Evolutionary conservation across 2,329 filamentous ascomycete genomes (phyloP).

Genomic region (Fonsecaea multimorphosa): DNA sequence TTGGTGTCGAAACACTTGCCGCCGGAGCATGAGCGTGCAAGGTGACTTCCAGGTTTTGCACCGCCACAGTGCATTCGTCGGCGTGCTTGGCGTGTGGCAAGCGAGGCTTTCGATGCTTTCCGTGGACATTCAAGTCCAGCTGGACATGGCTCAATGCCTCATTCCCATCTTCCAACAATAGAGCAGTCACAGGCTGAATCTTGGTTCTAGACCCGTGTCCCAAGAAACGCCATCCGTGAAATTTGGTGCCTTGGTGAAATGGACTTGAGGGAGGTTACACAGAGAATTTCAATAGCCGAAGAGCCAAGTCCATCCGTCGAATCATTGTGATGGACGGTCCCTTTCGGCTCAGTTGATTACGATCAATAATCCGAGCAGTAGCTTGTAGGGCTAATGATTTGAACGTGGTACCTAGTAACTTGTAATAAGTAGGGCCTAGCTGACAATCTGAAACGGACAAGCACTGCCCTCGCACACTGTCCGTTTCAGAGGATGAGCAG

Average conservation of each 20-base stretch:
- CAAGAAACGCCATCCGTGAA: background rate
- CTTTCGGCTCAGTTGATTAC: background rate
- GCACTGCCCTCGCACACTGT: too few relatives aligned
- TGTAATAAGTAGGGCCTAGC: background rate
- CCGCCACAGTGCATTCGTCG: slow-evolving; percentile 7
- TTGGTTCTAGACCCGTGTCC: background rate
- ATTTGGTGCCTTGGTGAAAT: background rate
- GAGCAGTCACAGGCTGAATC: background rate
- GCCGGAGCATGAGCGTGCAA: background rate
- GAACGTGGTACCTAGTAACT: too few relatives aligned
- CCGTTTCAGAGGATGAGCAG: background rate
- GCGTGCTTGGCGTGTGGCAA: slow-evolving; percentile 6
- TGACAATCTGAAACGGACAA: background rate
- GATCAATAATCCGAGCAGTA: background rate
- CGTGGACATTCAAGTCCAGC: background rate
- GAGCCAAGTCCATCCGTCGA: background rate
- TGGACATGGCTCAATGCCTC: background rate
- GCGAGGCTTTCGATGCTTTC: too few relatives aligned
- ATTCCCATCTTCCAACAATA: background rate
- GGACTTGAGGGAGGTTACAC: background rate
- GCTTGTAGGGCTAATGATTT: background rate
- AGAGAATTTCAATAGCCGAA: background rate
- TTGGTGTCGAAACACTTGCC: background rate
- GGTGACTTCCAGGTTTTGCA: slow-evolving; percentile 3
- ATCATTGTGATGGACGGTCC: background rate